phyloP scores from a whole-genome alignment of 768 basidiomycete species.

The Auriscalpium vulgare region DNA sequence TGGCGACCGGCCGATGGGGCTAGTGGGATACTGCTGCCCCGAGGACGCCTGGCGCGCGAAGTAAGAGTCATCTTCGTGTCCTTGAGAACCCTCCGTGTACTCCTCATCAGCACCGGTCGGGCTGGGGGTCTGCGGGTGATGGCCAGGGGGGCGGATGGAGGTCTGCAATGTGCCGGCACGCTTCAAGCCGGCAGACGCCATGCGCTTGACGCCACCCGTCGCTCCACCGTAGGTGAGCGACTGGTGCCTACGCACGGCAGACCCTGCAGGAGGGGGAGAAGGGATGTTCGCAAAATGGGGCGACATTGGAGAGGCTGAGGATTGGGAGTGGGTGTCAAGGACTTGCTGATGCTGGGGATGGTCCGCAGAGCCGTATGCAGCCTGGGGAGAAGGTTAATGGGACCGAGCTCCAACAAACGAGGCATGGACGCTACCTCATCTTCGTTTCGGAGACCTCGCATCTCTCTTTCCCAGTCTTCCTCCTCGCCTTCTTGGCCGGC shows the following conservation, averaged over 20 bases:
- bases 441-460: conserved; percentile 48
- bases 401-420: not conserved
- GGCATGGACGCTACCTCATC: conserved; percentile 41
- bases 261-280: conserved; percentile 54
- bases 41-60: conserved; percentile 31
- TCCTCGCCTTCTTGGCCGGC: conserved; percentile 84
- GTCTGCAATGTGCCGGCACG: conserved; percentile 73
- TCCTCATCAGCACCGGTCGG: conserved; percentile 51
- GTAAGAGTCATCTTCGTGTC: conserved; percentile 54
- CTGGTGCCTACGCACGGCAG: conserved; percentile 68
- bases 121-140: conserved; percentile 31
- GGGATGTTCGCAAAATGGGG: conserved; percentile 55
- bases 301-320: conserved; percentile 50
- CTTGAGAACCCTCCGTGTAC: conserved; percentile 44
- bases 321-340: conserved; percentile 41
- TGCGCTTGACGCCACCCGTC: conserved; percentile 39
- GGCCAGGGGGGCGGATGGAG: conserved; percentile 28
- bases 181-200: conserved; percentile 46
- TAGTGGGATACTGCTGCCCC: conserved; percentile 37
- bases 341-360: conserved; percentile 36
- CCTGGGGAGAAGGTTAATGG: not conserved
- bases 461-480: conserved; percentile 76
- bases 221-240: conserved; percentile 68
- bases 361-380: conserved; percentile 2
- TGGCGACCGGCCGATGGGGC: conserved; percentile 55